Evolutionary conservation across 1,139 yeast species (phyloP).

Genomic region (Lodderomyces parapsilosis): DNA sequence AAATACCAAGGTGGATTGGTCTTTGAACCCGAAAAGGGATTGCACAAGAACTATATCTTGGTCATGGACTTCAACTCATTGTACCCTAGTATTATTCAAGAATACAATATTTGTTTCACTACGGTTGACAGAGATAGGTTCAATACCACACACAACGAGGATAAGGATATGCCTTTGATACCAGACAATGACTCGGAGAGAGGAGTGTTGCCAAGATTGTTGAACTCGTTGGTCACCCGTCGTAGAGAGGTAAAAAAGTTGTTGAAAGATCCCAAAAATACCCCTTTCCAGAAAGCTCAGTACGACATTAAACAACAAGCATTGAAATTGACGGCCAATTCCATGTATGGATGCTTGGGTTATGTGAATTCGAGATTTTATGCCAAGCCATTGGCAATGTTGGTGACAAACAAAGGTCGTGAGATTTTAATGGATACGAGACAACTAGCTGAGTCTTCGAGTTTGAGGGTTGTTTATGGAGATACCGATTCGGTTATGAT

Average conservation of each 20-base stretch:
- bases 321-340: slow-evolving; percentile 92
- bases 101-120: slow-evolving; percentile 94
- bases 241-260: slow-evolving; percentile 91
- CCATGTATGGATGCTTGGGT: slow-evolving; percentile 99
- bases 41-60: slow-evolving; percentile 82
- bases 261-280: slow-evolving; percentile 71
- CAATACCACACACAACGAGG: slow-evolving; percentile 47
- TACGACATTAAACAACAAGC: slow-evolving; percentile 97
- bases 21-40: slow-evolving; percentile 94
- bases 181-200: slow-evolving; percentile 60
- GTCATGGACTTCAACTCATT: slow-evolving; percentile 99
- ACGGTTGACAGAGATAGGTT: slow-evolving; percentile 75
- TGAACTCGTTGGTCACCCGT: slow-evolving; percentile 81
- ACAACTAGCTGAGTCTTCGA: slow-evolving; percentile 83
- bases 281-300: slow-evolving; percentile 65
- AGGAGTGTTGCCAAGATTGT: slow-evolving; percentile 85
- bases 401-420: slow-evolving; percentile 93
- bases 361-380: slow-evolving; percentile 89
- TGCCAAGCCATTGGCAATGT: slow-evolving; percentile 94
- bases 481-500: slow-evolving; percentile 99
- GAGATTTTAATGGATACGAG: slow-evolving; percentile 93
- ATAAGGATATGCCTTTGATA: slow-evolving; percentile 66
- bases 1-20: slow-evolving; percentile 96
- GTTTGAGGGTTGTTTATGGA: slow-evolving; percentile 89
- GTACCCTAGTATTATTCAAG: slow-evolving; percentile 97